Evolutionary conservation across 768 basidiomycete species (phyloP), one percentile per base, ranked within the genome.

Genomic region (Termitomyces eurrhizus): DNA sequence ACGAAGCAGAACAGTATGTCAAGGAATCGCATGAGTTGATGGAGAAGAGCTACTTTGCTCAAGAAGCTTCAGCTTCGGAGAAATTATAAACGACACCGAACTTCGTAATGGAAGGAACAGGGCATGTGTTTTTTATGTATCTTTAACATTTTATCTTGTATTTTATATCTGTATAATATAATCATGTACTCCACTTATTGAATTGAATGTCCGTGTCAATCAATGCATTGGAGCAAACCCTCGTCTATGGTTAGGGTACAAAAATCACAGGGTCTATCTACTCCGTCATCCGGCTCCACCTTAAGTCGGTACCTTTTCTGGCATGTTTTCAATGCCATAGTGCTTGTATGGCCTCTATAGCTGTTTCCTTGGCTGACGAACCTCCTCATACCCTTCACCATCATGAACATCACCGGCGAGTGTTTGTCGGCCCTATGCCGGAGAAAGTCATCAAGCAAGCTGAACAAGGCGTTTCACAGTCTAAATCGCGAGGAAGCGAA

Each of bases 371-470:
- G 21, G 29, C 56, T 7, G 52, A 63, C 32, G 57, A 56, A 7
- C 29, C 64, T 24, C 52, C 53, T 29, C 33, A 35, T 18, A 36
- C 60, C 45, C 46, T 48, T 49, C 62, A 62, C n/a, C 76, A 80
- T 29, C 24, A 60, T 60, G 61, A 65, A 70, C 69, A 66, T 33
- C 75, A 75, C 61, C 77, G 77, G 57, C 81, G 92, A 35, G 70
- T 87, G 56, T 92, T 92, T 72, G 77, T 93, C 48, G 92, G 92
- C 0, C 88, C 91, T 4, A 80, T 92, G 77, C 90, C 90, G 13
- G 85, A 87, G 67, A 83, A 79, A 58, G 77, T 84, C 58, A 72
- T 83, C 57, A 68, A 63, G 55, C 66, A 53, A 54, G 73, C 73
- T 64, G 73, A 65, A 66, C 56, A 68, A 59, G 67, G 62, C 59